Conservation (phyloP, 139 green algal species). For the Nannochloris sp. region DNA sequence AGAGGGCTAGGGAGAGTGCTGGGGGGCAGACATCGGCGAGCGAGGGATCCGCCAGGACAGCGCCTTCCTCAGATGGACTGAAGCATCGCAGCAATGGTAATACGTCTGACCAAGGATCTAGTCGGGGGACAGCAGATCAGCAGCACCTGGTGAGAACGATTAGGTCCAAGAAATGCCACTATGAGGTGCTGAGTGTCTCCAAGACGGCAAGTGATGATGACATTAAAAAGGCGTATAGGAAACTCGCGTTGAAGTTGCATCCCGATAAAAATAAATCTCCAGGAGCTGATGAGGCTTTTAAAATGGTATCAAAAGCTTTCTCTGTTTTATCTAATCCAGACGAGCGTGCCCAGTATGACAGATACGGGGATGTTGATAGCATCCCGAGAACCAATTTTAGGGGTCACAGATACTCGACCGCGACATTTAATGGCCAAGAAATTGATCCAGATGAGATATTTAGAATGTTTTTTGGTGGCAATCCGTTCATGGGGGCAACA, state of each 20-base stretch:
- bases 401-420: constrained; percentile 3
- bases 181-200: constrained; percentile 31
- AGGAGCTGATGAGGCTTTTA: constrained; percentile 51
- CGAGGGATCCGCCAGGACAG: background rate
- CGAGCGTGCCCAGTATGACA: constrained; percentile 55
- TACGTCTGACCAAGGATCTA: background rate
- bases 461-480: constrained; percentile 54
- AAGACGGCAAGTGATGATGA: constrained; percentile 35
- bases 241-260: constrained; percentile 80
- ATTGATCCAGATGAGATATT: constrained; percentile 55
- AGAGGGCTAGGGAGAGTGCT: background rate
- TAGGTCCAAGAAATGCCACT: constrained; percentile 28
- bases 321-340: constrained; percentile 49
- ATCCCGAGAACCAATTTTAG: background rate
- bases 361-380: constrained; percentile 34
- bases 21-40: background rate
- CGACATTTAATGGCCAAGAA: constrained; percentile 10
- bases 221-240: constrained; percentile 77
- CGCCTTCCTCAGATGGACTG: background rate
- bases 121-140: constrained; percentile 34
- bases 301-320: constrained; percentile 58
- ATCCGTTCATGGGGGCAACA: constrained; percentile 16
- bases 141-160: constrained; percentile 32
- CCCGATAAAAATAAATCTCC: constrained; percentile 82
- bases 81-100: background rate